Percentiles rank a stretch among this genome's conserved stretches.
phyloP scores from a whole-genome alignment of 2,329 filamentous ascomycete genomes.

The Trichoderma atroviride region DNA sequence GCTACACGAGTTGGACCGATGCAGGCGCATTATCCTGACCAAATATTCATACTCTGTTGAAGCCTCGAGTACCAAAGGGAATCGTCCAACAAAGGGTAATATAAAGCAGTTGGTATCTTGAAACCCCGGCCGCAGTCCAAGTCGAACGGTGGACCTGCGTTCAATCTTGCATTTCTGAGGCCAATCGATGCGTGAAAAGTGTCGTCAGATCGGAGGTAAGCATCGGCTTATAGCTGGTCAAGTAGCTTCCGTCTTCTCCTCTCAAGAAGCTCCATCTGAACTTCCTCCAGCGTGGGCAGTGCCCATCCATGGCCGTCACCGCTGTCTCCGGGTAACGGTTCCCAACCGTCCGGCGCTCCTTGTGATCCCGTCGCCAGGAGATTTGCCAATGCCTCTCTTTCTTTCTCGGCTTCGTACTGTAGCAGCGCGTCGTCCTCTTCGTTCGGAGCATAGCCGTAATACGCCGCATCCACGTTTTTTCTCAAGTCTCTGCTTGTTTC shows the following conservation, averaged over 20 bases:
- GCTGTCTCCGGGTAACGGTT: conserved; percentile 80
- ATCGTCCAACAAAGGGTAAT: neutral
- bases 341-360: conserved; percentile 71
- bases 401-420: conserved; percentile 79
- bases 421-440: conserved; percentile 85
- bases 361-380: conserved; percentile 61
- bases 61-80: neutral
- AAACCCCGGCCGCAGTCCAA: neutral
- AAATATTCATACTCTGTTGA: neutral
- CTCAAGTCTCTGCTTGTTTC: conserved; percentile 71
- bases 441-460: conserved; percentile 92
- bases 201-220: neutral
- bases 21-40: neutral
- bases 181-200: neutral
- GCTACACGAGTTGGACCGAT: neutral
- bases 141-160: neutral
- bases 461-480: conserved; percentile 84
- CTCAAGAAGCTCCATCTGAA: conserved; percentile 92
- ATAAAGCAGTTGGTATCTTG: neutral
- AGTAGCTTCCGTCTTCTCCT: conserved; percentile 79
- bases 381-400: conserved; percentile 75
- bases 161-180: neutral
- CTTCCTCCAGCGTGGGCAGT: conserved; percentile 83
- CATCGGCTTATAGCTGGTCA: conserved; percentile 66
- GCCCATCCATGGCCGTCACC: conserved; percentile 84